Evolutionary conservation across 345 rosid species (phyloP), one percentile per base, ranked within the genome.

Genomic region (Noccaea caerulescens): DNA sequence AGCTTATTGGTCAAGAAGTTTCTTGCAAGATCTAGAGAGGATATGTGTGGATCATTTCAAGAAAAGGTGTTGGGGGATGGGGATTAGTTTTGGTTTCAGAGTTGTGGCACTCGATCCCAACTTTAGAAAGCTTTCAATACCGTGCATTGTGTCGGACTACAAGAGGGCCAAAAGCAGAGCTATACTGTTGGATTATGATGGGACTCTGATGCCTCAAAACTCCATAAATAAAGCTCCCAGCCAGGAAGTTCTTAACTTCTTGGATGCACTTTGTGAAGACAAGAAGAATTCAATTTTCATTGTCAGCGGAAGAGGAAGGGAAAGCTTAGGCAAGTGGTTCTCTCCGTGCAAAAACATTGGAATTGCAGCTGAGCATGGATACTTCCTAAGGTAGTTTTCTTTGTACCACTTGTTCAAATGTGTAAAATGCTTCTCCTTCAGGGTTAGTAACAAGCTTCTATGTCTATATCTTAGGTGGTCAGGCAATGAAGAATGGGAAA

Each of bases 41-140:
- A 77, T 77, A 66, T 77, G 81, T 47, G 77, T 73, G 69, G 81
- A 77, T 43, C 81, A 77, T 77, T 77, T 72, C 66, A 77, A 72
- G 77, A 77, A 72, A 72, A 67, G 77, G 65, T 77, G 77, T 62
- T 77, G 81, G 81, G 81, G 81, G 11, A 77, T 77, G 73, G 81
- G 81, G 30, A 66, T 77, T 49, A 72, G 81, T 66, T 77, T 77
- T 47, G 81, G 81, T 38, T 77, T 77, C 55, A 77, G 77, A 72
- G 81, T 77, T 60, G 77, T 77, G 60, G 81, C 81, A 3, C 74
- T 77, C 3, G 81, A 77, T 72, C 81, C 77, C 44, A 77, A 77
- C 33, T 77, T 77, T 30, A 72, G 81, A 62, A 77, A 77, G 81
- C 81, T 77, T 62, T 77, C 81, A 14, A 72, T 77, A 66, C 77